phyloP scores from a whole-genome alignment of 371 early-diverging fungal genomes.

The Mortierella sp. region DNA sequence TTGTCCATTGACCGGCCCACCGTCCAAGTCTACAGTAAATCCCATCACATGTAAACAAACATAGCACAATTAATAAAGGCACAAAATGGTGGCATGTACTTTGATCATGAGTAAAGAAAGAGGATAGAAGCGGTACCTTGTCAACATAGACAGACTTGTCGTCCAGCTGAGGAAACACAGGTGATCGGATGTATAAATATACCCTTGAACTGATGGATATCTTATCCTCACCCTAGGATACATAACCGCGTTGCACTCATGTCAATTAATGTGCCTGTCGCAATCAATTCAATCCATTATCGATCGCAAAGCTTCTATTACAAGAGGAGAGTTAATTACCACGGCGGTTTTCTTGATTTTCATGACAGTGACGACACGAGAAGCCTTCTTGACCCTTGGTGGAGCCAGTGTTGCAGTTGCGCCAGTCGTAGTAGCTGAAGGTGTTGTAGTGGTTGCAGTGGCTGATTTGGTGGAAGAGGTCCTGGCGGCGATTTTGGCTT shows the following conservation, averaged over 20 bases:
- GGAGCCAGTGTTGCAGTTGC: not conserved
- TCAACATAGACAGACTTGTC: slow-evolving; percentile 42
- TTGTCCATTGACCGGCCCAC: slow-evolving; percentile 49
- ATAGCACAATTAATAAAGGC: not conserved
- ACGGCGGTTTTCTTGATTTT: slow-evolving; percentile 44
- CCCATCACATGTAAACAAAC: too few relatives aligned
- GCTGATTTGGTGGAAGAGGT: not conserved
- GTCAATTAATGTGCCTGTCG: not conserved
- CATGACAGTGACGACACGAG: slow-evolving; percentile 39
- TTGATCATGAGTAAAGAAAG: too few relatives aligned
- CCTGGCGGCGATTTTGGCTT: slow-evolving; percentile 37
- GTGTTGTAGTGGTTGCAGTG: not conserved
- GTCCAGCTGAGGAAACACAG: slow-evolving; percentile 28
- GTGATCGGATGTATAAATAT: slow-evolving; percentile 36
- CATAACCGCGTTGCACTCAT: not conserved
- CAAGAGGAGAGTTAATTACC: slow-evolving; percentile 17
- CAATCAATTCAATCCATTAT: not conserved
- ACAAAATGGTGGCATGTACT: not conserved
- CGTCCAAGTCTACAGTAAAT: slow-evolving; percentile 32
- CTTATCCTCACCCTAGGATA: slow-evolving; percentile 43
- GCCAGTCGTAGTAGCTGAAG: not conserved
- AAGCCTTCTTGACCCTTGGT: slow-evolving; percentile 39
- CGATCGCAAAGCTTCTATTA: not conserved
- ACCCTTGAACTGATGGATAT: slow-evolving; percentile 35
- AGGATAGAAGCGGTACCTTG: slow-evolving; percentile 18